A percentile compares a stretch with the other conserved stretches of the same genome.
These are phyloP conservation scores for Mycosphaerella sp. DNA, from an alignment of 2,329 filamentous ascomycete genomes.

Conservation along the genomic window DNA sequence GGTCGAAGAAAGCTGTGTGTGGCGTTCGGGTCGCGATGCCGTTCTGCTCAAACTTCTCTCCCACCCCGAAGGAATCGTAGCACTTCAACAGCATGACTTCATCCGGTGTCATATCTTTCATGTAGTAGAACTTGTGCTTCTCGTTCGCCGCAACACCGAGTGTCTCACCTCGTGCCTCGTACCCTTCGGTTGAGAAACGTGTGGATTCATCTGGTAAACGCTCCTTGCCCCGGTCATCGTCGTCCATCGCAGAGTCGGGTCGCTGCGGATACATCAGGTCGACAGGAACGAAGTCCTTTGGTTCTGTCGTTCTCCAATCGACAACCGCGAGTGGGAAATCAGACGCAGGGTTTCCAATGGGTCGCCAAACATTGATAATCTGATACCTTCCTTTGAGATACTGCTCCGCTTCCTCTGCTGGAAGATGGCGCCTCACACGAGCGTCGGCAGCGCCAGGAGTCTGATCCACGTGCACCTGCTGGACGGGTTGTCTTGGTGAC, in stretches of 20 bases:
- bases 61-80: conserved; percentile 42
- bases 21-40: conserved; percentile 47
- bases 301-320: conserved; percentile 54
- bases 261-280: conserved; percentile 56
- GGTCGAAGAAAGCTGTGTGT: conserved; percentile 75
- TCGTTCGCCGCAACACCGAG: conserved; percentile 53
- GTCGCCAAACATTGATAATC: conserved; percentile 66
- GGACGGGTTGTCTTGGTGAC: conserved; percentile 57
- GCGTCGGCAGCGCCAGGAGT: conserved; percentile 56
- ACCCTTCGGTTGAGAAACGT: conserved; percentile 50
- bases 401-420: conserved; percentile 49
- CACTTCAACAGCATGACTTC: conserved; percentile 51
- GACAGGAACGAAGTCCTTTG: conserved; percentile 54
- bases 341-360: conserved; percentile 57
- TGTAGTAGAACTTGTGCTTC: conserved; percentile 57
- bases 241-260: conserved; percentile 32
- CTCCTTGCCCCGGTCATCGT: conserved; percentile 56
- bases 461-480: conserved; percentile 67
- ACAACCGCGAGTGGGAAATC: conserved; percentile 64
- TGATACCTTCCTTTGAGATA: conserved; percentile 55
- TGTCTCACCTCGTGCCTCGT: conserved; percentile 58
- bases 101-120: conserved; percentile 59
- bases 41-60: conserved; percentile 34
- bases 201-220: conserved; percentile 45
- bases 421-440: conserved; percentile 56